Percentiles rank a stretch among this genome's conserved stretches.
Evolutionary conservation across 2,329 filamentous ascomycete species (phyloP).

Genomic region (Gremmenia infestans): DNA sequence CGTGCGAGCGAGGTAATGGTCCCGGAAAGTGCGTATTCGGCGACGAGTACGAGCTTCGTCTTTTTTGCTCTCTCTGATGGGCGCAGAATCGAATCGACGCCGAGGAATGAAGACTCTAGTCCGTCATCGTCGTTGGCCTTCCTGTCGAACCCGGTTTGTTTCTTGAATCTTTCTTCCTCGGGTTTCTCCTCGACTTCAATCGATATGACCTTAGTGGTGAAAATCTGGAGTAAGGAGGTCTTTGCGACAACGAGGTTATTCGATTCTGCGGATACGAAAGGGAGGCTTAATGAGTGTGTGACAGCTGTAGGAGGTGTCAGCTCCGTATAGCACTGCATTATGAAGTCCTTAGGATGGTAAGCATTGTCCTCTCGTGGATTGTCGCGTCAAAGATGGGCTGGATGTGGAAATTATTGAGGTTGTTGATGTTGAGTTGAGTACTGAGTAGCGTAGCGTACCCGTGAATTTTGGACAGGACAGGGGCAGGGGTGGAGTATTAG

Average conservation of each 20-base stretch:
- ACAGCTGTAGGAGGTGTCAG: slow-evolving; percentile 90
- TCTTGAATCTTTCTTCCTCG: slow-evolving; percentile 30
- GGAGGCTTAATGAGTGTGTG: slow-evolving; percentile 75
- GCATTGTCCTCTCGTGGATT: slow-evolving; percentile 8
- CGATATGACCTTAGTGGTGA: slow-evolving; percentile 63
- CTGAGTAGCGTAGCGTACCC: too few relatives aligned
- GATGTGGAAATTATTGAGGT: not conserved
- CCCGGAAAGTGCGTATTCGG: slow-evolving; percentile 78
- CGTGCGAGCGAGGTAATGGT: slow-evolving; percentile 78
- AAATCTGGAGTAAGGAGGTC: slow-evolving; percentile 89
- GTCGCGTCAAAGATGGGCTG: not conserved
- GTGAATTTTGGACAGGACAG: not conserved
- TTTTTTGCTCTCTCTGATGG: slow-evolving; percentile 60
- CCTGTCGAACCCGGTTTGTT: slow-evolving; percentile 45
- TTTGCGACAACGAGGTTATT: slow-evolving; percentile 88
- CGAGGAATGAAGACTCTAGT: slow-evolving; percentile 62
- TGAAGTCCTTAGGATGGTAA: slow-evolving; percentile 13
- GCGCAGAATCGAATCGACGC: slow-evolving; percentile 55
- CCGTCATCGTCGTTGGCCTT: slow-evolving; percentile 53
- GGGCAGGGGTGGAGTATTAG: too few relatives aligned
- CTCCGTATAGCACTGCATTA: slow-evolving; percentile 98
- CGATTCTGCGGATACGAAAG: slow-evolving; percentile 70
- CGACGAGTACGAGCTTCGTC: slow-evolving; percentile 77
- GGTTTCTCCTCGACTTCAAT: slow-evolving; percentile 46
- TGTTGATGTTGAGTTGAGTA: not conserved